Evolutionary conservation across 2,329 filamentous ascomycete genomes (phyloP).

Genomic region (Fusarium cyanostomum): DNA sequence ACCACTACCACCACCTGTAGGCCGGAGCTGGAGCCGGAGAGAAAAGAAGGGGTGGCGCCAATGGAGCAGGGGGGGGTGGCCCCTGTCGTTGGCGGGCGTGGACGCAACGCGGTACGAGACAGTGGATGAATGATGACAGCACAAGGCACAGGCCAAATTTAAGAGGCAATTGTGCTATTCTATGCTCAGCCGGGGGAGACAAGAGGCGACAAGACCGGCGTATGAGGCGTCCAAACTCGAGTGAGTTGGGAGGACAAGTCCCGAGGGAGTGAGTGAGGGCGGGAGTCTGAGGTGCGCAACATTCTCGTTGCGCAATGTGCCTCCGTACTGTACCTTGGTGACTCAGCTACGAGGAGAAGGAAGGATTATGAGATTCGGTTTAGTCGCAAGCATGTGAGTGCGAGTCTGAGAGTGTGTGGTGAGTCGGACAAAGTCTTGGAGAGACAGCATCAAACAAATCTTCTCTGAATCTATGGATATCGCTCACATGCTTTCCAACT

Average conservation of each 20-base stretch:
- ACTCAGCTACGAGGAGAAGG: conserved; percentile 9
- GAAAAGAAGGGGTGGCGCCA: conserved; percentile 31
- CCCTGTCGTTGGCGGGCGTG: conserved; percentile 14
- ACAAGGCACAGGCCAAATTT: conserved; percentile 24
- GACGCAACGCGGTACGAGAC: conserved; percentile 22
- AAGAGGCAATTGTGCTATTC: conserved; percentile 30
- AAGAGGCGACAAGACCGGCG: conserved; percentile 26
- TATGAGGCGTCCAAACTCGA: conserved; percentile 1
- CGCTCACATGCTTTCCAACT: conserved; percentile 3
- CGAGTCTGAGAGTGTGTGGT: not conserved
- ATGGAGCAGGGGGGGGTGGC: conserved; percentile 15
- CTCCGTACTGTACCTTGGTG: not conserved
- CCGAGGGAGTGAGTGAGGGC: not conserved
- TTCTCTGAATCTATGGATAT: not conserved
- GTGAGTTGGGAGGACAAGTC: conserved; percentile 17
- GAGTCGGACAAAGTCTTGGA: not conserved
- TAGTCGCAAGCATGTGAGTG: conserved; percentile 10
- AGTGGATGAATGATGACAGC: conserved; percentile 12
- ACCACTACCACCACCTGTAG: conserved; percentile 17
- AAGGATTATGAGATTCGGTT: conserved; percentile 4
- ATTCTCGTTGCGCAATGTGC: conserved; percentile 12
- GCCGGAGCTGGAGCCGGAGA: conserved; percentile 40
- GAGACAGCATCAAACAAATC: not conserved
- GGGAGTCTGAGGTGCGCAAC: conserved; percentile 16
- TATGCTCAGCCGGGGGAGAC: conserved; percentile 18